These are phyloP conservation scores for Stenogyne calaminthoides DNA, from an alignment of 305 asterid species.

Conservation along the genomic window DNA sequence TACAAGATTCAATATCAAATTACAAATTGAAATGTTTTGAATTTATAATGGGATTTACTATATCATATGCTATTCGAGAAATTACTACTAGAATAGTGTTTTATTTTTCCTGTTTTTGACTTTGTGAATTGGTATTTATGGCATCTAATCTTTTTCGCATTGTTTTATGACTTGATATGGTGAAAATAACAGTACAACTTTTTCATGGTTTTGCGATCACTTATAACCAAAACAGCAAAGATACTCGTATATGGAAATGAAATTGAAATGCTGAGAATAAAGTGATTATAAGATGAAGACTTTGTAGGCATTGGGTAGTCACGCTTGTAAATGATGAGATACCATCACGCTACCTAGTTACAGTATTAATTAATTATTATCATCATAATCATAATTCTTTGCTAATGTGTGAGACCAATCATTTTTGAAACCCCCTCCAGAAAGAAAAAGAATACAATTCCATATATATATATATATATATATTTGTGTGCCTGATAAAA, in stretches of 20 bases:
- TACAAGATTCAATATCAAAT: not conserved
- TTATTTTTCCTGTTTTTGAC: not conserved
- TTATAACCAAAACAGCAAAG: not conserved
- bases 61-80: constrained; percentile 1
- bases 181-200: not conserved
- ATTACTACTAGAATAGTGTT: not conserved
- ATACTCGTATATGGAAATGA: too few species aligned
- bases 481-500: too few species aligned
- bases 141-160: constrained; percentile 18
- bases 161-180: not conserved
- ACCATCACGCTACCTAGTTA: constrained; percentile 28
- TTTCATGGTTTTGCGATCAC: constrained; percentile 10
- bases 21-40: not conserved
- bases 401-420: constrained; percentile 36
- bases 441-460: not conserved
- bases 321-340: constrained; percentile 41
- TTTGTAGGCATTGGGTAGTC: constrained; percentile 27
- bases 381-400: not conserved
- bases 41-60: not conserved
- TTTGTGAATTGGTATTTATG: not conserved
- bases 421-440: constrained; percentile 15
- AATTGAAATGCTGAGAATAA: not conserved
- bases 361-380: constrained; percentile 15
- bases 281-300: constrained; percentile 26
- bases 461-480: not conserved